Base-by-base conservation (phyloP, 169 alveolate species). In the Blepharisma undulans region DNA sequence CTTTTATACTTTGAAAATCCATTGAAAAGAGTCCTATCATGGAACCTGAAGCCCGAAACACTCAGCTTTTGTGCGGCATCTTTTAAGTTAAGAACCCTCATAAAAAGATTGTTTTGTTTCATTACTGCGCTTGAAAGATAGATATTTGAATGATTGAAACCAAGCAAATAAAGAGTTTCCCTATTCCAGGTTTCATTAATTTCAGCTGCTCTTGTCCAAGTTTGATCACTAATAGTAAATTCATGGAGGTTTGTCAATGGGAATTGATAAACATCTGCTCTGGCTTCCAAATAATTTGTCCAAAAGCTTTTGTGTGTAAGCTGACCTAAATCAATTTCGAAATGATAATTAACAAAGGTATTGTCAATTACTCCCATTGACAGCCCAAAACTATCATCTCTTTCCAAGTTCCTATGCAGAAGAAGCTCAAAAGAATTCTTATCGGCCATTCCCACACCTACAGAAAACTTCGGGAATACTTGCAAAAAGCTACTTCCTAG, bases 311-410 rank as follows among this genome's bases (percentile, higher is more conserved):
- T 25, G 12, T 25, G 80, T 74, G 80, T 25, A 8, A 74, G 12
- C 10, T 74, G 19, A 18, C 80, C 16, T 25, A 74, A 7, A 18
- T 22, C 33, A 4, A 74, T 29, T 74, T 29, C 36, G 12, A 22
- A 74, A 74, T 74, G 29, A 74, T 79, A 33, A 25, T 79, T 33
- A 27, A 79, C 87, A 79, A 32, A 32, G 14, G 61, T 29, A 32
- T 29, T 79, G 72, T 79, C 87, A 22, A 22, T 32, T 29, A 79
- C 87, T 4, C 61, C 34, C 29, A n/a, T 21, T 22, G 71, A 25
- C 2, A 79, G 61, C 29, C 89, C 89, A 60, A 34, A 30, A 22
- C 89, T 33, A n/a, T 82, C 89, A 82, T 82, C 89, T 19, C 34
- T 19, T 21, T 25, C 36, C 12, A 59, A 22, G 76, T 82, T 21